A percentile compares a stretch with the other conserved stretches of the same genome.
These are phyloP conservation scores for Amphibolis antarctica DNA, from an alignment of 106 monocot genomes.

Conservation along the genomic window DNA sequence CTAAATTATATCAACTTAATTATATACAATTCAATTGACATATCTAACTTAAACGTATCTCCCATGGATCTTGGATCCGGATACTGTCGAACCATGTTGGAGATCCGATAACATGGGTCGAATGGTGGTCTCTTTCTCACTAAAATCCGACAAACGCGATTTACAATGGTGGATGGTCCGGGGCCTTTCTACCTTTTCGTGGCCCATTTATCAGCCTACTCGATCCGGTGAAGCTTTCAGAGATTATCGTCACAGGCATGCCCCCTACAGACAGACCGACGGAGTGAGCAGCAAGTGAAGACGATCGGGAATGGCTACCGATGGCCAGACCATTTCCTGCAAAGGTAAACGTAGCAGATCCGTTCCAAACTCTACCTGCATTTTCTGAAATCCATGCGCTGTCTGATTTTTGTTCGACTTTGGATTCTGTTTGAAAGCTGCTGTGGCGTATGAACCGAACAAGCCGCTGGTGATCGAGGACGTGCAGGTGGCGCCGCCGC, in stretches of 20 bases:
- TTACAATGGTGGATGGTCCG: too few relatives aligned
- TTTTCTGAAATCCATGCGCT: neutral
- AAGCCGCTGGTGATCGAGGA: slow-evolving; percentile 89
- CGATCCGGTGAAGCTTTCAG: too few relatives aligned
- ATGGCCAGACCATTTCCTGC: slow-evolving; percentile 91
- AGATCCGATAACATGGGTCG: too few relatives aligned
- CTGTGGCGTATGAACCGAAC: slow-evolving; percentile 93
- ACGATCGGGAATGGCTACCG: slow-evolving; percentile 31
- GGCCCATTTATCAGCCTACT: too few relatives aligned
- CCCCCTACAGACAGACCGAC: neutral
- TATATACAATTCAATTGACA: too few relatives aligned
- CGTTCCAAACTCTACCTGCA: neutral
- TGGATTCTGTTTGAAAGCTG: slow-evolving; percentile 39
- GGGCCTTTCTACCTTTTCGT: too few relatives aligned
- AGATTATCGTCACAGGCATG: neutral
- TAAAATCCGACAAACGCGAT: too few relatives aligned
- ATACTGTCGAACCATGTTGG: too few relatives aligned
- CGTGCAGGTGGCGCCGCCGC: slow-evolving; percentile 91
- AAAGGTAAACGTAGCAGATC: slow-evolving; percentile 42
- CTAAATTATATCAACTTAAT: too few relatives aligned
- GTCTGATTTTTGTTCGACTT: neutral
- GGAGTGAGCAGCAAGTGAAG: neutral
- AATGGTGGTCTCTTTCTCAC: too few relatives aligned
- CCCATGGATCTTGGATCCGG: too few relatives aligned
- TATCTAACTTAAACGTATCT: too few relatives aligned